Evolutionary conservation across 345 rosid genomes (phyloP), one percentile per base, ranked within the genome.

Genomic region (Hevea brasiliensis): DNA sequence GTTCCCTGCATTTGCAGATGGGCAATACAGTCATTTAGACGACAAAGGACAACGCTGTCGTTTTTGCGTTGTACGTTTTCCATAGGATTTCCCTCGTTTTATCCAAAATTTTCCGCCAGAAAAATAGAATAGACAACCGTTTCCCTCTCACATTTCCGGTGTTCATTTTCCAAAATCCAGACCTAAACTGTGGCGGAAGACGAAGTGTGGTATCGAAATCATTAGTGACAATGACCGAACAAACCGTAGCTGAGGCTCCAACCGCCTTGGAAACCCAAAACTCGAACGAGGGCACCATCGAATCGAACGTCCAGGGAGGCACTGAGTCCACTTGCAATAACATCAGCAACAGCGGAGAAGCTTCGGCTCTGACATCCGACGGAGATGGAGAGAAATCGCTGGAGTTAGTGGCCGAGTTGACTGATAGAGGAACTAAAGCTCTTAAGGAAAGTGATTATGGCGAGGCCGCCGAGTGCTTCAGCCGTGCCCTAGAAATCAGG

Each of bases 401-500:
- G 57, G 96, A 90, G 84, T 74, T 83, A 56, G 88, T 93, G 2
- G 86, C 82, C 6, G 92, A 89, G 76, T 74, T 95, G 74, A 67
- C 85, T 63, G 94, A 87, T 84, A 84, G 70, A 80, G 98, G 96
- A 63, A 72, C 81, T 20, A 47, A 7, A 14, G 96, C 90, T 18
- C 62, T 95, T 64, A 91, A 80, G 68, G 94, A 89, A 51, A 73
- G 67, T 1, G 96, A 95, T 72, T 87, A 78, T 68, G 73, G 67
- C 7, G 96, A 92, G 81, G 99, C 99, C 20, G 89, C 88, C 7
- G 98, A 95, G 47, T 95, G 93, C 87, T 91, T 89, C 55, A 91
- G 98, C 84, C 99, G 98, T 37, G 88, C 94, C 61, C 90, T 95
- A 9, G 98, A 95, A 74, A 92, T 92, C 85, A 89, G 94, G 99